Conservation (phyloP, 106 monocot species). For the Chionographis japonica region DNA sequence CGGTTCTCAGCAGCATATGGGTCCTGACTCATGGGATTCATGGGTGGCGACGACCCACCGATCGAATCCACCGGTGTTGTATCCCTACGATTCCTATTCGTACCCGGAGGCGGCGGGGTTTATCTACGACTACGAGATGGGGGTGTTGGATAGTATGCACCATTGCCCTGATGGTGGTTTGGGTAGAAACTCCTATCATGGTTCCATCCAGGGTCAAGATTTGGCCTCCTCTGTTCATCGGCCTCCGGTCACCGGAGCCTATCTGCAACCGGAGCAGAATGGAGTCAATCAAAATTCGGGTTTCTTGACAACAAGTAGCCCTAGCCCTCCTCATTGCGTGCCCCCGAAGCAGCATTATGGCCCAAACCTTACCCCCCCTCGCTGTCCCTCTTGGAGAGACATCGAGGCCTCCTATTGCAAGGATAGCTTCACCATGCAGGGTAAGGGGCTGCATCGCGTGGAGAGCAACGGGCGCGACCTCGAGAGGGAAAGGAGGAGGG, state of each 20-base stretch:
- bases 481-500: background rate
- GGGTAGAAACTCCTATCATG: background rate
- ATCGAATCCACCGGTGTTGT: too few species aligned
- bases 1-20: too few species aligned
- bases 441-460: constrained; percentile 7
- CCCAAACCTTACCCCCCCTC: background rate
- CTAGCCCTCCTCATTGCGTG: background rate
- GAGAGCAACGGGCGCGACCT: background rate
- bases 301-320: background rate
- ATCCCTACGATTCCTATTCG: too few species aligned
- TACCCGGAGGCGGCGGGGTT: too few species aligned
- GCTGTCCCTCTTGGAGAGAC: background rate
- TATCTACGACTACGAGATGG: background rate
- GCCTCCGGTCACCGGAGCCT: background rate
- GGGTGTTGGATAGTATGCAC: background rate
- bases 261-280: background rate
- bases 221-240: background rate
- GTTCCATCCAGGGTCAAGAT: background rate
- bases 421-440: constrained; percentile 33
- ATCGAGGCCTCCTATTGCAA: constrained; percentile 24
- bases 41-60: too few species aligned
- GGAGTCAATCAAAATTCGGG: too few species aligned
- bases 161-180: background rate
- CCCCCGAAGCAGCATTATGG: background rate
- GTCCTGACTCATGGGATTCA: too few species aligned